Conservation (phyloP, 2,329 filamentous ascomycete genomes). For the Neonectria neomacrospora region DNA sequence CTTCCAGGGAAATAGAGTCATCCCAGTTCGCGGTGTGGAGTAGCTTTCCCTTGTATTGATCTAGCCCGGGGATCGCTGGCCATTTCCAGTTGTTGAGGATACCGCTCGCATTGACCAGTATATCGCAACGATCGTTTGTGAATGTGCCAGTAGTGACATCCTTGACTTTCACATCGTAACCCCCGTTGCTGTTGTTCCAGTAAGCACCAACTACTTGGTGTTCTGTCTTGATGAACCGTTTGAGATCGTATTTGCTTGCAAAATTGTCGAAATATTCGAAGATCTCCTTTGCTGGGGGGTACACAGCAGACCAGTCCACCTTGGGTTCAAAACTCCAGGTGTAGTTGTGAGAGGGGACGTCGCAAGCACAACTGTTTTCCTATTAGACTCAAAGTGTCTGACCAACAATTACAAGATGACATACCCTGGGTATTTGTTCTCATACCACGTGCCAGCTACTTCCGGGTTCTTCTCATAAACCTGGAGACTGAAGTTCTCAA, state of each 20-base stretch:
- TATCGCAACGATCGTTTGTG: slow-evolving; percentile 49
- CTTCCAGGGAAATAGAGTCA: slow-evolving; percentile 51
- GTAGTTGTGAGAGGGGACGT: slow-evolving; percentile 64
- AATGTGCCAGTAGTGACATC: slow-evolving; percentile 36
- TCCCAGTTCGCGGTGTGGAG: slow-evolving; percentile 67
- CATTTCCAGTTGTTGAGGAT: slow-evolving; percentile 63
- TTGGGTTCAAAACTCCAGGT: slow-evolving; percentile 59
- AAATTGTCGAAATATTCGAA: slow-evolving; percentile 61
- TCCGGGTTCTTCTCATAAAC: slow-evolving; percentile 67
- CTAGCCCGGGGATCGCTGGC: slow-evolving; percentile 60
- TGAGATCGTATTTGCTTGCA: slow-evolving; percentile 60
- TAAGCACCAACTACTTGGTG: slow-evolving; percentile 56
- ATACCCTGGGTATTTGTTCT: slow-evolving; percentile 66
- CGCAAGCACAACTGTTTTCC: slow-evolving; percentile 57
- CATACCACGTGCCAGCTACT: slow-evolving; percentile 68
- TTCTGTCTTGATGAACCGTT: slow-evolving; percentile 55
- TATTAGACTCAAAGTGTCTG: neutral
- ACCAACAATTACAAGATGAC: neutral
- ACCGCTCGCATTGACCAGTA: slow-evolving; percentile 61
- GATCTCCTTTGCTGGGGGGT: slow-evolving; percentile 65
- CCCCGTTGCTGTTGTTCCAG: slow-evolving; percentile 57
- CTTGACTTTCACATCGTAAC: slow-evolving; percentile 56
- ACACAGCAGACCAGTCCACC: slow-evolving; percentile 65
- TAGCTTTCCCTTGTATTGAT: slow-evolving; percentile 59
- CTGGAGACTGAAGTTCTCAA: slow-evolving; percentile 25